Conservation (phyloP, 2,329 filamentous ascomycete species). For the Alternaria triticimaculans region DNA sequence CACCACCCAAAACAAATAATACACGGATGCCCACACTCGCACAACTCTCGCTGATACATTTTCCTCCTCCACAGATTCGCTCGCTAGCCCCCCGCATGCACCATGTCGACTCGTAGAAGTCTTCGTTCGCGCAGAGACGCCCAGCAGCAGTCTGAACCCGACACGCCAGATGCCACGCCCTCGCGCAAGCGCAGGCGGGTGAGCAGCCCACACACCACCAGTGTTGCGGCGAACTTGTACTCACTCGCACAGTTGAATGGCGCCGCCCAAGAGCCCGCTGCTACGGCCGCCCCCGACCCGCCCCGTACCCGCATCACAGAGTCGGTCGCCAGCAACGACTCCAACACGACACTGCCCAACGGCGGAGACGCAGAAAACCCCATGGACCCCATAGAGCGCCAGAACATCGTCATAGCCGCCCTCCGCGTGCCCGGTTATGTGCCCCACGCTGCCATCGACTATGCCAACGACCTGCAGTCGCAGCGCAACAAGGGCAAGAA, state of each 20-base stretch:
- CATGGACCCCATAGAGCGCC: slow-evolving; percentile 43
- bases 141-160: slow-evolving; percentile 47
- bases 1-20: slow-evolving; percentile 10
- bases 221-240: slow-evolving; percentile 11
- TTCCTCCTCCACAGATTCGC: slow-evolving; percentile 8
- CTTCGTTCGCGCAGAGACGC: slow-evolving; percentile 32
- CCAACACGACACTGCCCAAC: slow-evolving; percentile 46
- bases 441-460: slow-evolving; percentile 64
- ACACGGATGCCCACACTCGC: not conserved
- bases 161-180: slow-evolving; percentile 57
- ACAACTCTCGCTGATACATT: slow-evolving; percentile 22
- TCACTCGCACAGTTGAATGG: slow-evolving; percentile 45
- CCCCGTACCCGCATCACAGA: slow-evolving; percentile 45
- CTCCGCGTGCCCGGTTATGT: slow-evolving; percentile 55
- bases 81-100: slow-evolving; percentile 22
- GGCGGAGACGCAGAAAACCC: slow-evolving; percentile 39
- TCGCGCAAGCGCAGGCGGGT: slow-evolving; percentile 56
- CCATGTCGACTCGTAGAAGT: slow-evolving; percentile 20
- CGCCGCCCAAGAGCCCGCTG: slow-evolving; percentile 29
- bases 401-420: slow-evolving; percentile 48
- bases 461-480: slow-evolving; percentile 59
- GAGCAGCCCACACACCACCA: slow-evolving; percentile 31
- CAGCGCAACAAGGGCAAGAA: slow-evolving; percentile 51
- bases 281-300: slow-evolving; percentile 26
- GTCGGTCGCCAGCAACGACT: slow-evolving; percentile 52